Base-by-base conservation (phyloP, 768 basidiomycete genomes). In the Mycena chlorophos region DNA sequence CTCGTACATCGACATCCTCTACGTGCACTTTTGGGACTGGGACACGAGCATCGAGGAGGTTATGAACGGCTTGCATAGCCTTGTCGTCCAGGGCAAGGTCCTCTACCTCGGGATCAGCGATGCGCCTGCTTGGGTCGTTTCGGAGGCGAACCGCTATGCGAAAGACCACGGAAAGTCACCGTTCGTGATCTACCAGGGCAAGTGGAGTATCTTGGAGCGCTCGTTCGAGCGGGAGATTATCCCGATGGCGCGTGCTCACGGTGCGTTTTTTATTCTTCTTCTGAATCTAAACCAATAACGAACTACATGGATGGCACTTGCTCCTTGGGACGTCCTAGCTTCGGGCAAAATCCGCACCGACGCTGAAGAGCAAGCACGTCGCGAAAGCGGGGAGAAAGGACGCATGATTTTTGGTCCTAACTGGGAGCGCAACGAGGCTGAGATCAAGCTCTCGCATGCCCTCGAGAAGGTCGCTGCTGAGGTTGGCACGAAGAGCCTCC, bases 1-100 rank as follows among this genome's bases (percentile, higher is more conserved):
- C 0, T 71, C 77, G 19, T 87, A 80, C 61, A 75, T 85, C 61
- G 83, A 85, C 60, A 74, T 85, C 47, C 65, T 84, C 26, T 83
- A 85, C 56, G 61, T 83, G 4, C 83, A 84, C 60, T 80, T 74
- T 71, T 76, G 77, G 80, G 79, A 80, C 54, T 78, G 71, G 69
- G 53, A 59, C 27, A 55, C 57, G 4, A 30, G 57, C 27, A 31
- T 80, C 28, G 69, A 74, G 42, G 81, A 83, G 61, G 61, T 80
- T 20, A 78, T 80, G 80, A 72, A 73, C 31, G 65, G 67, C 14
- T 65, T 82, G 5, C 75, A 80, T 60, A 67, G 65, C 16, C 65
- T 80, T 27, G 74, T 80, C 49, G 68, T 67, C 26, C 63, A 66
- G 34, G 77, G 77, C 31, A 81, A 79, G 55, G 77, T 78, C 16